These are phyloP conservation scores for Xylogone sp. DNA, from an alignment of 2,329 filamentous ascomycete genomes.

Conservation along the genomic window DNA sequence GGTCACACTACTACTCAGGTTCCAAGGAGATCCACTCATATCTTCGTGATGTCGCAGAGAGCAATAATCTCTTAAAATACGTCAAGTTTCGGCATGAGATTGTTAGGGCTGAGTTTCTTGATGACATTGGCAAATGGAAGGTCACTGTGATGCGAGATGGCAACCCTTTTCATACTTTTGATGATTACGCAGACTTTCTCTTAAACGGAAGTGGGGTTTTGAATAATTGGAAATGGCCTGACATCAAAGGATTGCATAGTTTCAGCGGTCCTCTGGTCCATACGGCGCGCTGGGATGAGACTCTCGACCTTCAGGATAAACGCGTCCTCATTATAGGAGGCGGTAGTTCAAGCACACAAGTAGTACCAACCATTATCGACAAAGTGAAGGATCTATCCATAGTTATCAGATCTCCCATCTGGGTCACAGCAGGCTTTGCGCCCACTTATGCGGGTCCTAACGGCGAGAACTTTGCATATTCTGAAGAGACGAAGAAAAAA, in stretches of 20 bases:
- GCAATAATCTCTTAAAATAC: slow-evolving; percentile 31
- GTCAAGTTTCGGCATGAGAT: slow-evolving; percentile 42
- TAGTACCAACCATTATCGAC: slow-evolving; percentile 44
- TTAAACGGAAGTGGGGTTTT: slow-evolving; percentile 40
- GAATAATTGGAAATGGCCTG: slow-evolving; percentile 7
- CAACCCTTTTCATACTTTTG: slow-evolving; percentile 32
- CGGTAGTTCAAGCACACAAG: slow-evolving; percentile 49
- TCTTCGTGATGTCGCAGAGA: slow-evolving; percentile 41
- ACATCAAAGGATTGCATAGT: neutral
- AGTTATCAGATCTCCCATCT: slow-evolving; percentile 19
- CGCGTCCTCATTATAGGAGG: slow-evolving; percentile 50
- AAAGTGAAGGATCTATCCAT: slow-evolving; percentile 13
- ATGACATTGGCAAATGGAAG: neutral
- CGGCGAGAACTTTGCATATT: slow-evolving; percentile 39
- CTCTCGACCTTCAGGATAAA: slow-evolving; percentile 43
- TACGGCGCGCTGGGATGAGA: slow-evolving; percentile 37
- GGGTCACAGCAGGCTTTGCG: slow-evolving; percentile 26
- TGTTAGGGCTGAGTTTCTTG: slow-evolving; percentile 15
- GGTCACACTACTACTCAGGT: slow-evolving; percentile 52
- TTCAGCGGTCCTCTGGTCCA: slow-evolving; percentile 1
- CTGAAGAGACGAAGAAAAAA: slow-evolving; percentile 23
- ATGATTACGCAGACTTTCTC: slow-evolving; percentile 43
- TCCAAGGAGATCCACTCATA: slow-evolving; percentile 52
- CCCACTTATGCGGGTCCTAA: slow-evolving; percentile 12
- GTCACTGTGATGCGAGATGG: slow-evolving; percentile 5